Evolutionary conservation across 371 early-diverging fungal species (phyloP).

Genomic region (Mucor ambiguus): DNA sequence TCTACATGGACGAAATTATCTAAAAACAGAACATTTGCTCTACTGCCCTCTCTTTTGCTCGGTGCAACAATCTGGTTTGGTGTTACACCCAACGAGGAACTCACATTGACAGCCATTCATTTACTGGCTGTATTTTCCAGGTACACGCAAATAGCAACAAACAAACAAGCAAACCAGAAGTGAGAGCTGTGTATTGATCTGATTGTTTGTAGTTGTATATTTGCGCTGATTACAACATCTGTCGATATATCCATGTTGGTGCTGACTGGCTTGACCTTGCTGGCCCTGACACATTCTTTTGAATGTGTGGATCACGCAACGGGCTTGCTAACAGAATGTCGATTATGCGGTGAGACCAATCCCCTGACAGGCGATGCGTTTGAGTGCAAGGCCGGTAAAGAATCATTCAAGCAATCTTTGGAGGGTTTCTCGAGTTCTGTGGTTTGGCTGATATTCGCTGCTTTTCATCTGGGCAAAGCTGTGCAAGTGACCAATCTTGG

Average conservation of each 20-base stretch:
- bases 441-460: slow-evolving; percentile 73
- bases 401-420: slow-evolving; percentile 57
- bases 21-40: slow-evolving; percentile 7
- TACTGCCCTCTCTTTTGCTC: slow-evolving; percentile 36
- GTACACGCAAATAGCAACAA: slow-evolving; percentile 14
- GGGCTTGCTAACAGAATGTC: slow-evolving; percentile 54
- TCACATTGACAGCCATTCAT: slow-evolving; percentile 48
- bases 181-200: slow-evolving; percentile 1
- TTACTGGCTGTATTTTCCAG: slow-evolving; percentile 52
- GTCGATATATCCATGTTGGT: slow-evolving; percentile 61
- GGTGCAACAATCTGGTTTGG: slow-evolving; percentile 50
- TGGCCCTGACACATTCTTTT: slow-evolving; percentile 62
- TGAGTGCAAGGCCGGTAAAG: slow-evolving; percentile 57
- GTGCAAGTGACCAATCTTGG: slow-evolving; percentile 64
- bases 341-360: slow-evolving; percentile 49
- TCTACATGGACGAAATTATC: slow-evolving; percentile 6
- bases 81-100: slow-evolving; percentile 34
- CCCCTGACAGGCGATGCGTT: slow-evolving; percentile 32
- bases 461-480: slow-evolving; percentile 72
- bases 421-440: slow-evolving; percentile 66
- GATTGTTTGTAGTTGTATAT: slow-evolving; percentile 46
- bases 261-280: slow-evolving; percentile 48
- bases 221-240: slow-evolving; percentile 61
- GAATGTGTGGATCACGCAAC: slow-evolving; percentile 56
- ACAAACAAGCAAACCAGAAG: background rate